Conservation (phyloP, 108 stramenopile genomes). For the Stephanodiscus minutulus region DNA sequence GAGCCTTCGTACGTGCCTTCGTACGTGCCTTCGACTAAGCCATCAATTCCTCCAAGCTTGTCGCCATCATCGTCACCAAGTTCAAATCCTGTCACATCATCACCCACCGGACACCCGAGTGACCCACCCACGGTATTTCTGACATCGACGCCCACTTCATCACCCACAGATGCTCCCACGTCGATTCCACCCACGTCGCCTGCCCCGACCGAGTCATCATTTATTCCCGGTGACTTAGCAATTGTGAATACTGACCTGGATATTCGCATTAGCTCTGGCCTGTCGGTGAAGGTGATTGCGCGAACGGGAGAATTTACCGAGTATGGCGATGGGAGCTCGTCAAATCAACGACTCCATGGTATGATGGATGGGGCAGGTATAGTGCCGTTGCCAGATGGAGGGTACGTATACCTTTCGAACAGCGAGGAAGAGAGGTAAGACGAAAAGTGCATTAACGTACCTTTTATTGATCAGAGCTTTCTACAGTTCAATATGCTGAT, state of each 20-base stretch:
- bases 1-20: too few species aligned
- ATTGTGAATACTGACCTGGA: not conserved
- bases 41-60: not conserved
- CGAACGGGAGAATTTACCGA: slow-evolving; percentile 21
- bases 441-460: not conserved
- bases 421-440: slow-evolving; percentile 22
- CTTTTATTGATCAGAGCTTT: not conserved
- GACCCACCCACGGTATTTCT: not conserved
- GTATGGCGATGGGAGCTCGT: slow-evolving; percentile 30
- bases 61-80: not conserved
- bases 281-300: slow-evolving; percentile 28
- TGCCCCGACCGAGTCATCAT: not conserved
- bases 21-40: too few species aligned
- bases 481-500: too few species aligned
- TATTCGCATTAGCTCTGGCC: not conserved
- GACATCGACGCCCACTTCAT: not conserved
- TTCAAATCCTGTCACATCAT: too few species aligned
- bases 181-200: not conserved
- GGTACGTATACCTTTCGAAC: slow-evolving; percentile 55
- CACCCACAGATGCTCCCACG: not conserved
- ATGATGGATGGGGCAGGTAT: slow-evolving; percentile 49
- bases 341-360: slow-evolving; percentile 36
- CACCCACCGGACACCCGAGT: not conserved
- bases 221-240: slow-evolving; percentile 3
- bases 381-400: slow-evolving; percentile 21